phyloP scores from a whole-genome alignment of 306 rosid genomes.

The Sophora flavescens region DNA sequence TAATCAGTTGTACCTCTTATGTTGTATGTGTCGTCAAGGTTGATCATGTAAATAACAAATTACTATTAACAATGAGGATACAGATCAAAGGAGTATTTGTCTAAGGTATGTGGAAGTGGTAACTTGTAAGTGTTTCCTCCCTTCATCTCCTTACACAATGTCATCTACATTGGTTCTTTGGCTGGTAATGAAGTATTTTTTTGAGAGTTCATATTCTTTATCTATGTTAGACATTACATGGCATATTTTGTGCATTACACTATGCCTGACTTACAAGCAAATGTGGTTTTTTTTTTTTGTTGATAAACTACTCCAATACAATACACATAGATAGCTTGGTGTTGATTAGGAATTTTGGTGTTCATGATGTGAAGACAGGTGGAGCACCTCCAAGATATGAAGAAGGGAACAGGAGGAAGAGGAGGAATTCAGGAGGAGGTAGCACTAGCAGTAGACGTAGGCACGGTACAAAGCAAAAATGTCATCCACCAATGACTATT shows the following conservation, averaged over 20 bases:
- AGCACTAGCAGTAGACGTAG: conserved; percentile 50
- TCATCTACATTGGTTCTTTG: neutral
- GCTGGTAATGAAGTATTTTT: conserved; percentile 11
- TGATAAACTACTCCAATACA: neutral
- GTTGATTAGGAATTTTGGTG: neutral
- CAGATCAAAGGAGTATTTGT: conserved; percentile 44
- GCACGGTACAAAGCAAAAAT: conserved; percentile 57
- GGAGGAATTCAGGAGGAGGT: conserved; percentile 57
- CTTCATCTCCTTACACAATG: neutral
- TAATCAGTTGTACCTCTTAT: conserved; percentile 42
- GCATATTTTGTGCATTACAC: conserved; percentile 3
- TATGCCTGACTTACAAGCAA: neutral
- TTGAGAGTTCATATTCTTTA: neutral
- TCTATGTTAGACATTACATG: neutral
- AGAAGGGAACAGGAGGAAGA: conserved; percentile 43
- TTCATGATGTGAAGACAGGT: conserved; percentile 59
- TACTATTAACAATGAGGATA: conserved; percentile 48
- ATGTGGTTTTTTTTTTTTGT: neutral
- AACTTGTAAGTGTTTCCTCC: conserved; percentile 26
- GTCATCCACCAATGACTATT: conserved; percentile 48
- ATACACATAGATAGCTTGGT: neutral
- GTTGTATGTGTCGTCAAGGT: conserved; percentile 51
- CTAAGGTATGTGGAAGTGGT: conserved; percentile 45
- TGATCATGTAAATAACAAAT: conserved; percentile 44
- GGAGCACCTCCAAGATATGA: conserved; percentile 51